Percentiles rank a stretch among this genome's conserved stretches.
These are phyloP conservation scores for Paraphaeosphaeria minitans DNA, from an alignment of 2,329 filamentous ascomycete species.

Conservation along the genomic window DNA sequence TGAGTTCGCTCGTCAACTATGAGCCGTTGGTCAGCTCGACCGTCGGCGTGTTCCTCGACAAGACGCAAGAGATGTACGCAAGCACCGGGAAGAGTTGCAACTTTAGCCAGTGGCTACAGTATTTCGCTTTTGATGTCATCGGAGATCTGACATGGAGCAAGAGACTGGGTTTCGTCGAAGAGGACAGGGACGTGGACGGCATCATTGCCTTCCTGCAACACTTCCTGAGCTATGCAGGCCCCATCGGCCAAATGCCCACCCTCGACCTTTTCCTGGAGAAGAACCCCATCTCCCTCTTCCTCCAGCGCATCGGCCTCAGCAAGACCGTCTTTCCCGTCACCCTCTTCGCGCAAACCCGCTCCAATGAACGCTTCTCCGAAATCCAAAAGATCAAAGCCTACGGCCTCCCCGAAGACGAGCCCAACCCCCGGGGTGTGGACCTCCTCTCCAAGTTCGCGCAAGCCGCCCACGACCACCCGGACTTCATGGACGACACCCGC, in stretches of 20 bases:
- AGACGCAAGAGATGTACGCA: constrained; percentile 51
- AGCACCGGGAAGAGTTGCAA: constrained; percentile 58
- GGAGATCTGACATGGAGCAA: constrained; percentile 78
- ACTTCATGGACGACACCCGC: constrained; percentile 72
- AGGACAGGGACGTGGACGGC: constrained; percentile 74
- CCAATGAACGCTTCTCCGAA: constrained; percentile 66
- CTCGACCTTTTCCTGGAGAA: constrained; percentile 73
- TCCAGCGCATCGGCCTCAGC: constrained; percentile 69
- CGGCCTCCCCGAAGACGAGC: constrained; percentile 43
- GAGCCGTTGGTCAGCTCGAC: constrained; percentile 81
- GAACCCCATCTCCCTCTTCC: constrained; percentile 72
- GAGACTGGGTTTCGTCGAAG: constrained; percentile 75
- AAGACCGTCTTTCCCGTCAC: constrained; percentile 75
- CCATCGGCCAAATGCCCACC: constrained; percentile 75
- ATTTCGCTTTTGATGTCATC: constrained; percentile 82
- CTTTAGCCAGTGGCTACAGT: constrained; percentile 76
- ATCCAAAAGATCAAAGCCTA: constrained; percentile 54
- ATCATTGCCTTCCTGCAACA: constrained; percentile 69
- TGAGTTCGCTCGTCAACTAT: constrained; percentile 77
- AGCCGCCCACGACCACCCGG: constrained; percentile 68
- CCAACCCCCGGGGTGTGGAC: constrained; percentile 55
- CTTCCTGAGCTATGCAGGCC: constrained; percentile 73
- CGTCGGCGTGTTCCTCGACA: constrained; percentile 69
- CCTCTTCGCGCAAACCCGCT: constrained; percentile 70
- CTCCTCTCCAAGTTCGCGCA: constrained; percentile 75